A percentile compares a stretch with the other conserved stretches of the same genome.
phyloP scores from a whole-genome alignment of 768 basidiomycete species.

The Dacryopinax spathularia region DNA sequence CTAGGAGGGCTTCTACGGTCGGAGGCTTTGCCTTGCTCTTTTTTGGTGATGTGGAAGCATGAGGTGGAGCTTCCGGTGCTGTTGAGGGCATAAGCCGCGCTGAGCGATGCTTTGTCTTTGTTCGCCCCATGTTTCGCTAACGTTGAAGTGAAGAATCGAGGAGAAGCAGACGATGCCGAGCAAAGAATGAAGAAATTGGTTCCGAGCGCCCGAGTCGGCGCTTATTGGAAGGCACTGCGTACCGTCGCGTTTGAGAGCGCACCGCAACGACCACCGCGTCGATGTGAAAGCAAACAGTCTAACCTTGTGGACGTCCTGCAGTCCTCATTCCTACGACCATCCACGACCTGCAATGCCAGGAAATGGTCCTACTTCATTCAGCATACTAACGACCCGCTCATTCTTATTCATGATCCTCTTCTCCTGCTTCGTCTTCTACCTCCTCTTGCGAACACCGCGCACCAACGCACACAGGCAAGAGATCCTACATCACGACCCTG shows the following conservation, averaged over 20 bases:
- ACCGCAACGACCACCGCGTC: not conserved
- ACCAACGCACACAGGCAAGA: not conserved
- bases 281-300: too few relatives aligned
- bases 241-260: not conserved
- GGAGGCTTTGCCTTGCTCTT: constrained; percentile 21
- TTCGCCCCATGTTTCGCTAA: constrained; percentile 5
- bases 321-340: not conserved
- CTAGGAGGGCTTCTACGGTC: constrained; percentile 41
- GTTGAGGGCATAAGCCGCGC: not conserved
- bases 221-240: too few relatives aligned
- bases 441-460: not conserved
- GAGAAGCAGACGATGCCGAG: not conserved
- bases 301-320: not conserved
- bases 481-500: not conserved
- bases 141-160: not conserved
- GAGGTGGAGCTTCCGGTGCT: not conserved
- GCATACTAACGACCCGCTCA: not conserved
- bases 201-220: constrained; percentile 2
- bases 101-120: not conserved
- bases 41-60: not conserved
- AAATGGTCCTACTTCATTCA: not conserved
- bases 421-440: not conserved
- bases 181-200: constrained; percentile 4
- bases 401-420: not conserved
- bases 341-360: not conserved